A percentile compares a stretch with the other conserved stretches of the same genome.
These are phyloP conservation scores for Rhodotorula sp. DNA, from an alignment of 1,284 basidiomycete species.

Conservation along the genomic window DNA sequence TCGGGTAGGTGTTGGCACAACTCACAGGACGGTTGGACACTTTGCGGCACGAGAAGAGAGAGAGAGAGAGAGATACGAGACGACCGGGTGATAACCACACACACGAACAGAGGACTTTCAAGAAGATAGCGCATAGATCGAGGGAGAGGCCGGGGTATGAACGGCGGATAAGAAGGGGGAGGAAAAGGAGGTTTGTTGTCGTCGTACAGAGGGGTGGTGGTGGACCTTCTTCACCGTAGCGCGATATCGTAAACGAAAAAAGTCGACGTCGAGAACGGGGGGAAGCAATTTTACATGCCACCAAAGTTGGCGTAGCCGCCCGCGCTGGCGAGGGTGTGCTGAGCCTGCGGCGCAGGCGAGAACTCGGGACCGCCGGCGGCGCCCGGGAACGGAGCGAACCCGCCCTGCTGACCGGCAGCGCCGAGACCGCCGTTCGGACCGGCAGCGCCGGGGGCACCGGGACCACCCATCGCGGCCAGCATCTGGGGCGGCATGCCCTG, in stretches of 20 bases:
- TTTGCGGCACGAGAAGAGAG: conserved; percentile 3
- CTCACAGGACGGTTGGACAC: conserved; percentile 1
- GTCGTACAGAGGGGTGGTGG: background rate
- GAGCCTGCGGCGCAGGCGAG: conserved; percentile 17
- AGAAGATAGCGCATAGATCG: conserved; percentile 4
- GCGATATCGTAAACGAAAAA: too few species aligned
- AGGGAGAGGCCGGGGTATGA: conserved; percentile 1
- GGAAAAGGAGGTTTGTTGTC: background rate
- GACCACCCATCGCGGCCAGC: conserved; percentile 3
- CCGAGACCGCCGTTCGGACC: conserved; percentile 9
- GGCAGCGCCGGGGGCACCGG: conserved; percentile 1
- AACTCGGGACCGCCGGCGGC: conserved; percentile 6
- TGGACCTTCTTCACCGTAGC: background rate
- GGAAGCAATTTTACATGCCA: conserved; percentile 14
- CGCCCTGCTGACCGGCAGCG: conserved; percentile 9
- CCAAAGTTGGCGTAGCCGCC: conserved; percentile 14
- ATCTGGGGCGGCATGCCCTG: conserved; percentile 12
- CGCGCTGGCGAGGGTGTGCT: conserved; percentile 5
- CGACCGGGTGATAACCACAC: conserved; percentile 2
- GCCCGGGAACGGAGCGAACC: conserved; percentile 30
- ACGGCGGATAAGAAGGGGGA: background rate
- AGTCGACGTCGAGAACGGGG: too few species aligned
- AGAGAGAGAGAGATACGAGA: conserved; percentile 8
- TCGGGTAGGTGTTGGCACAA: conserved; percentile 6
- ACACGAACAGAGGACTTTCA: conserved; percentile 2